Evolutionary conservation across 805 yeast genomes (phyloP), one percentile per base, ranked within the genome.

Genomic region (Phaffomyces opuntiae): DNA sequence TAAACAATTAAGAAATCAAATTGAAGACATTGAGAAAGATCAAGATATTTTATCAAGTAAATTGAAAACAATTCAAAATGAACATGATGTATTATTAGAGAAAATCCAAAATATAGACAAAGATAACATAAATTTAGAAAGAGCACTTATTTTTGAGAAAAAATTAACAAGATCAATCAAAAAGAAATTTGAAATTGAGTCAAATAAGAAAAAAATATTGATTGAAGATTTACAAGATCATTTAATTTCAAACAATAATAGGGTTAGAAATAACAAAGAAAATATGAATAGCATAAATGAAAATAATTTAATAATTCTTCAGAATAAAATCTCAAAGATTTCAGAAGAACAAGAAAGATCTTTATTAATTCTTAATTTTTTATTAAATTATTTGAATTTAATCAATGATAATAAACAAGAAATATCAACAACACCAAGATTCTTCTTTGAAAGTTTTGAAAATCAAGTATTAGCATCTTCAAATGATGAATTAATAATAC

Each of bases 261-360:
- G 48, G 42, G 37, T 44, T 40, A 50, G 47, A 40, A 44, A 43
- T 16, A 11, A 43, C 9, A 39, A 44, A 27, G 37, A 38, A 7
- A 33, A 31, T 1, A 29, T 13, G 9, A 29, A 29, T 29, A 14
- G 39, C 17, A 44, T 46, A 46, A 9, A 40, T 38, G 37, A 39
- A 25, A 45, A 17, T 9, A 43, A 34, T 31, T 31, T 36, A 16
- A 38, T 40, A 16, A 21, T 37, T 16, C 31, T 37, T 6, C 36
- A 16, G 9, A 36, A 21, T 31, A 43, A 36, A 13, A 13, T 40
- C 14, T 41, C 49, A 17, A 39, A 47, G 2, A 14, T 56, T 17
- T 55, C 51, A 40, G 45, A 52, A n/a, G 60, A 56, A 43, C 36
- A 56, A 41, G 55, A 55, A 24, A 41, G 39, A 9, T 47, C 57